Conservation (phyloP, 768 basidiomycete genomes). For the Suillus hirtellus region DNA sequence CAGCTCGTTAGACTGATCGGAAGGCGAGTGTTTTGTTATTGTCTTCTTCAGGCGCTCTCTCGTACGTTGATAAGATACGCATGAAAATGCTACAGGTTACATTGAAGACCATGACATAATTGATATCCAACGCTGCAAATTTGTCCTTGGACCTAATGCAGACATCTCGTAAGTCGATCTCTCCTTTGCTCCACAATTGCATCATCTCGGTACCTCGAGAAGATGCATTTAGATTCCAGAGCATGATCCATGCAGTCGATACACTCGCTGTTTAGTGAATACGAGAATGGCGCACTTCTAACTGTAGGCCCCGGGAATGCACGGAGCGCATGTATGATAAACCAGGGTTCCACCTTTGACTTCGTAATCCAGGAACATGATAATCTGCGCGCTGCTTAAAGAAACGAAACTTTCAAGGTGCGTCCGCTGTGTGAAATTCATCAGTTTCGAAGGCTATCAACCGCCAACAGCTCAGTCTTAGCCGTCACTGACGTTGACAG, state of each 20-base stretch:
- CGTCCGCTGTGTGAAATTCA: not conserved
- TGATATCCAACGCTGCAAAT: not conserved
- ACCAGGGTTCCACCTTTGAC: too few relatives aligned
- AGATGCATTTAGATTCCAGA: not conserved
- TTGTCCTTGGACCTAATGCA: not conserved
- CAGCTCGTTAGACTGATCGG: not conserved
- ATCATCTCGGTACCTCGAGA: too few relatives aligned
- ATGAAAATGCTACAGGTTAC: not conserved
- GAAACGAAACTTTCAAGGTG: not conserved
- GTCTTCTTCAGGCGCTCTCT: not conserved
- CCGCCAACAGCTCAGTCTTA: not conserved
- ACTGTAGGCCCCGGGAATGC: not conserved
- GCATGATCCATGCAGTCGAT: not conserved
- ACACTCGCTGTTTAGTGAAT: not conserved
- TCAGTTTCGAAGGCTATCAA: not conserved
- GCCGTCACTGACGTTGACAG: not conserved
- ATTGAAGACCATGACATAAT: not conserved
- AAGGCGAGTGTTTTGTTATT: not conserved
- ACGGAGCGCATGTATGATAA: not conserved
- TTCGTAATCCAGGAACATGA: not conserved
- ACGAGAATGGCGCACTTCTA: not conserved
- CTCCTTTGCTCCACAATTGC: too few relatives aligned
- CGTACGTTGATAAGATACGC: not conserved
- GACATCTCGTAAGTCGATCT: not conserved
- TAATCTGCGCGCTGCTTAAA: not conserved